These are phyloP conservation scores for Talaromyces sp. DNA, from an alignment of 2,329 filamentous ascomycete genomes.

Conservation along the genomic window DNA sequence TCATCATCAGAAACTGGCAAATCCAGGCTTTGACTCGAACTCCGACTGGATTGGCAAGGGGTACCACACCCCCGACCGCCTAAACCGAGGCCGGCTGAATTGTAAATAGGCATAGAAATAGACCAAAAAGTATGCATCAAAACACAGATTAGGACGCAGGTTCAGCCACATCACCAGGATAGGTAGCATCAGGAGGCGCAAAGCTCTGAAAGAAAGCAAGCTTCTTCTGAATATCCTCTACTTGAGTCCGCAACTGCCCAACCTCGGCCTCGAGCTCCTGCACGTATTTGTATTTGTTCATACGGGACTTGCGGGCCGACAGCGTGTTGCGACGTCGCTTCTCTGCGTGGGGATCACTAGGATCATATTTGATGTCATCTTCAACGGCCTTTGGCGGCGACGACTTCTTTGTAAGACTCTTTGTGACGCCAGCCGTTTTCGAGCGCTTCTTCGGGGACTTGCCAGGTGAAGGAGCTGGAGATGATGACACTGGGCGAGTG, in stretches of 20 bases:
- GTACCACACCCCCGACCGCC: conserved; percentile 31
- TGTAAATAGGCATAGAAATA: conserved; percentile 15
- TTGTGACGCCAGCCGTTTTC: conserved; percentile 55
- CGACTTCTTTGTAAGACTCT: conserved; percentile 58
- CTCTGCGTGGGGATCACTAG: conserved; percentile 67
- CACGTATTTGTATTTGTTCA: conserved; percentile 68
- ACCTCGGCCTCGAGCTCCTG: conserved; percentile 70
- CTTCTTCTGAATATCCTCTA: conserved; percentile 11
- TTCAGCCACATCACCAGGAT: not conserved
- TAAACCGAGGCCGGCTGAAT: conserved; percentile 13
- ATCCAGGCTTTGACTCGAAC: conserved; percentile 16
- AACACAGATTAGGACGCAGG: not conserved
- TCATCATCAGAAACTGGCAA: conserved; percentile 12
- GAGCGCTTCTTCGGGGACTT: conserved; percentile 35
- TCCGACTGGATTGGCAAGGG: conserved; percentile 20
- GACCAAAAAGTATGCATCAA: conserved; percentile 1
- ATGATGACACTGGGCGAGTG: not conserved
- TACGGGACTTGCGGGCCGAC: conserved; percentile 86
- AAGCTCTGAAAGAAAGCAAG: conserved; percentile 1
- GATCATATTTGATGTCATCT: conserved; percentile 69
- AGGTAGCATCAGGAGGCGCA: not conserved
- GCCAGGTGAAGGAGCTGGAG: conserved; percentile 36
- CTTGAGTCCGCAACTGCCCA: conserved; percentile 47
- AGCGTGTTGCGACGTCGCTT: conserved; percentile 93
- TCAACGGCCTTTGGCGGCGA: conserved; percentile 73